These are phyloP conservation scores for Exidia glandulosa DNA, from an alignment of 768 basidiomycete species.

Conservation along the genomic window DNA sequence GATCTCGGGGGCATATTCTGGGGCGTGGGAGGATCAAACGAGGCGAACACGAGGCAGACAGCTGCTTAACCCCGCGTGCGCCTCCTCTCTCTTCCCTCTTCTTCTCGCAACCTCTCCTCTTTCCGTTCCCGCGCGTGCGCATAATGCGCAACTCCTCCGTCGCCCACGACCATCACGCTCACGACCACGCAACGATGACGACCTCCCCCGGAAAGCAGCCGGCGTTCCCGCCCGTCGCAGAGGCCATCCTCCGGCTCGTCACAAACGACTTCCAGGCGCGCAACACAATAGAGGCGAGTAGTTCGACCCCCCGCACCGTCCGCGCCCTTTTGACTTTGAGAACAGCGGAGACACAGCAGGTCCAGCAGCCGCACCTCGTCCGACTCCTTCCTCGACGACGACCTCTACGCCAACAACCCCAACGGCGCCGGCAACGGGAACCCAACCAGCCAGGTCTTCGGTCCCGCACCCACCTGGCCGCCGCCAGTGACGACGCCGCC, in stretches of 20 bases:
- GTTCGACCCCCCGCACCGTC: no score
- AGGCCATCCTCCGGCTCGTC: neutral
- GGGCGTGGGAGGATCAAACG: no score
- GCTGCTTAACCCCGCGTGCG: no score
- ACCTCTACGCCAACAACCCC: neutral
- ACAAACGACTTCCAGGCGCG: neutral
- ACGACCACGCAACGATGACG: neutral
- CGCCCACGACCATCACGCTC: neutral
- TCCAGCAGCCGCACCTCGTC: neutral
- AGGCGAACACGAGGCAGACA: no score
- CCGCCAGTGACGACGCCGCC: neutral
- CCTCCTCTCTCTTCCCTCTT: no score
- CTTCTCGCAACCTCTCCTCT: neutral
- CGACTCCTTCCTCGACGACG: neutral
- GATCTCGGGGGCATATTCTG: no score
- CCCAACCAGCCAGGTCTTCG: neutral
- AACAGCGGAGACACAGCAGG: neutral
- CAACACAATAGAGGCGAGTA: neutral
- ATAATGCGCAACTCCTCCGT: neutral
- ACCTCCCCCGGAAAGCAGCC: neutral
- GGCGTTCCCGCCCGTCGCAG: neutral
- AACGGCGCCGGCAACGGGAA: no score
- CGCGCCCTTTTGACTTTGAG: neutral
- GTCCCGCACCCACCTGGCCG: neutral
- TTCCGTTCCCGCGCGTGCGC: neutral